A percentile compares a stretch with the other conserved stretches of the same genome.
These are phyloP conservation scores for Sporothrix mexicana DNA, from an alignment of 2,329 filamentous ascomycete species.

Conservation along the genomic window DNA sequence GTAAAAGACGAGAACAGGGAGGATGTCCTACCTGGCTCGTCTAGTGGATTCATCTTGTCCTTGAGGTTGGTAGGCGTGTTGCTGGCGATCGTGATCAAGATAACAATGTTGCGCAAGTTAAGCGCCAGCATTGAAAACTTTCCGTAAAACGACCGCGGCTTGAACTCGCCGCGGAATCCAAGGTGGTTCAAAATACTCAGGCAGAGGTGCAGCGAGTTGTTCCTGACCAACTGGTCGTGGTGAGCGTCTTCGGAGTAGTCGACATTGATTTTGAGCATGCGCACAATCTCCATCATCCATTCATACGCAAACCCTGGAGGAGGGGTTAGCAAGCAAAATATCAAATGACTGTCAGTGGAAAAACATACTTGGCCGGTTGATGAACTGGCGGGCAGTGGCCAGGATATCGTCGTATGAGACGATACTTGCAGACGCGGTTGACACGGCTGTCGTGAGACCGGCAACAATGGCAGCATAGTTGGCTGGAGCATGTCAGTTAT, in stretches of 20 bases:
- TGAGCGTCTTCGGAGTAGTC: constrained; percentile 81
- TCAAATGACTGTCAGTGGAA: not conserved
- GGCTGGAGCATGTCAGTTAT: constrained; percentile 47
- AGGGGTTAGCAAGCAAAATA: not conserved
- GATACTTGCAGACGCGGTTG: constrained; percentile 53
- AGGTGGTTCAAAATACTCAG: constrained; percentile 81
- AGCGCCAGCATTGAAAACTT: constrained; percentile 78
- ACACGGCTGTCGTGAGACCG: constrained; percentile 61
- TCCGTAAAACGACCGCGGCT: constrained; percentile 67
- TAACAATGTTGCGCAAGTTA: constrained; percentile 73
- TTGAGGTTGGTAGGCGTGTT: constrained; percentile 61
- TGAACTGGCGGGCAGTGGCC: constrained; percentile 64
- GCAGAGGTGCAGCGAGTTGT: constrained; percentile 73
- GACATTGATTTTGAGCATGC: constrained; percentile 72
- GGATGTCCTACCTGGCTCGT: constrained; percentile 63
- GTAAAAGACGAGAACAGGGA: not conserved
- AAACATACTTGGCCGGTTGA: constrained; percentile 46
- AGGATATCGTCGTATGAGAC: constrained; percentile 73
- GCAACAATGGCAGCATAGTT: constrained; percentile 65
- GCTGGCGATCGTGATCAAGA: constrained; percentile 68
- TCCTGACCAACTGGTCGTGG: constrained; percentile 74
- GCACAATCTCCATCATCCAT: constrained; percentile 70
- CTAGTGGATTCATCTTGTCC: constrained; percentile 63
- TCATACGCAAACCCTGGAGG: constrained; percentile 62
- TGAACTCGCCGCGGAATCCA: constrained; percentile 70